A percentile compares a stretch with the other conserved stretches of the same genome.
phyloP scores from a whole-genome alignment of 352 stramenopile species.

The Peronospora destructor region DNA sequence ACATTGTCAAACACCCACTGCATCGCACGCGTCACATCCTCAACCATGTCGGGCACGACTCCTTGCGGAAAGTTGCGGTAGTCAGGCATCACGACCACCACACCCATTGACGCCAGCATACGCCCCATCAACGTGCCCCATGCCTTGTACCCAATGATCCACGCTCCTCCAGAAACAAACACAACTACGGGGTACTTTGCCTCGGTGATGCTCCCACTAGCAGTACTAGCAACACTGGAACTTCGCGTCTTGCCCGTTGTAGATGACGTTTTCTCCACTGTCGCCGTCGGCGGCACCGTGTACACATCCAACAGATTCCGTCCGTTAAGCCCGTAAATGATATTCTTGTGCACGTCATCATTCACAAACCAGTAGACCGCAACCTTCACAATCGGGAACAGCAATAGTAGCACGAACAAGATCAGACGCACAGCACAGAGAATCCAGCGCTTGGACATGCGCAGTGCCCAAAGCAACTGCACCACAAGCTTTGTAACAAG shows the following conservation, averaged over 20 bases:
- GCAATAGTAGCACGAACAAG: slow-evolving; percentile 50
- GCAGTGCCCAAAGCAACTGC: slow-evolving; percentile 60
- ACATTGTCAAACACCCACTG: slow-evolving; percentile 87
- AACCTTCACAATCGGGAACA: slow-evolving; percentile 49
- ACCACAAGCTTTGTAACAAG: slow-evolving; percentile 63
- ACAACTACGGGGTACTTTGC: slow-evolving; percentile 74
- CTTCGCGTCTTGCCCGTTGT: slow-evolving; percentile 12
- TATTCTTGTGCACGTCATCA: slow-evolving; percentile 66
- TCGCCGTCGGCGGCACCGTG: slow-evolving; percentile 30
- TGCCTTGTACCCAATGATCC: slow-evolving; percentile 91
- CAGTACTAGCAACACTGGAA: slow-evolving; percentile 10
- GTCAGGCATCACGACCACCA: slow-evolving; percentile 88
- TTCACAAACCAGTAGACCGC: slow-evolving; percentile 51
- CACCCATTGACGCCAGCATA: slow-evolving; percentile 55
- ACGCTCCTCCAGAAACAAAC: slow-evolving; percentile 86
- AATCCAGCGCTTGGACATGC: slow-evolving; percentile 67
- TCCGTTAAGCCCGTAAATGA: slow-evolving; percentile 66
- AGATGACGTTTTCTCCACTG: slow-evolving; percentile 6
- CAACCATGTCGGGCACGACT: slow-evolving; percentile 85
- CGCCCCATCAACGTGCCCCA: slow-evolving; percentile 85
- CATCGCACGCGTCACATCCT: slow-evolving; percentile 77
- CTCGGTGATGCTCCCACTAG: slow-evolving; percentile 19
- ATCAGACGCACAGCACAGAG: slow-evolving; percentile 56
- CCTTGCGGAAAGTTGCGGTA: slow-evolving; percentile 89
- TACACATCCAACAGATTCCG: slow-evolving; percentile 87